Conservation (phyloP, 2,329 filamentous ascomycete species). For the Microcyclospora pomicola region DNA sequence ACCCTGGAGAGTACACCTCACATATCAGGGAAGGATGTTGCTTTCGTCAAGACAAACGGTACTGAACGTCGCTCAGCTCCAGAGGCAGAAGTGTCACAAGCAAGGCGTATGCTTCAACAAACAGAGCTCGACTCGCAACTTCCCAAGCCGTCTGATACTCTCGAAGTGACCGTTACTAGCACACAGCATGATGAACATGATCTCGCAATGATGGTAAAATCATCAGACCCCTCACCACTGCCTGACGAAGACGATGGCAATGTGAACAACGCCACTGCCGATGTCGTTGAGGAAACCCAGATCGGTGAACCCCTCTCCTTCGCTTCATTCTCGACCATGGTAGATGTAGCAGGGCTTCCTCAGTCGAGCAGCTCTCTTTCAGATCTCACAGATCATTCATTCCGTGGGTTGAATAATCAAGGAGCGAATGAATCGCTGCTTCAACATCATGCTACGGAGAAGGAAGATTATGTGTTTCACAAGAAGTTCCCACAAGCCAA, state of each 20-base stretch:
- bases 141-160: neutral
- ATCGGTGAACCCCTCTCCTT: neutral
- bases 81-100: no score
- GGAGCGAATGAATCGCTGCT: neutral
- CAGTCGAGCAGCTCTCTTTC: neutral
- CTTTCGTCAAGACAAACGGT: neutral
- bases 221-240: no score
- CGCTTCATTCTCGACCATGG: neutral
- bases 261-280: neutral
- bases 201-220: no score
- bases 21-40: no score
- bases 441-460: slow-evolving; percentile 1
- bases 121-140: neutral
- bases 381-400: neutral
- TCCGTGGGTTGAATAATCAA: neutral
- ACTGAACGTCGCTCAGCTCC: no score
- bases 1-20: no score
- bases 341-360: neutral
- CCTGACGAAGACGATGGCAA: no score
- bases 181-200: no score
- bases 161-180: neutral
- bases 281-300: neutral
- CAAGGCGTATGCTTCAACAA: neutral
- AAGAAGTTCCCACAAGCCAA: slow-evolving; percentile 14
- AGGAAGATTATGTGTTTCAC: slow-evolving; percentile 7